Evolutionary conservation across 768 basidiomycete genomes (phyloP), one percentile per base, ranked within the genome.

Genomic region (Rhizopogon roseolus): DNA sequence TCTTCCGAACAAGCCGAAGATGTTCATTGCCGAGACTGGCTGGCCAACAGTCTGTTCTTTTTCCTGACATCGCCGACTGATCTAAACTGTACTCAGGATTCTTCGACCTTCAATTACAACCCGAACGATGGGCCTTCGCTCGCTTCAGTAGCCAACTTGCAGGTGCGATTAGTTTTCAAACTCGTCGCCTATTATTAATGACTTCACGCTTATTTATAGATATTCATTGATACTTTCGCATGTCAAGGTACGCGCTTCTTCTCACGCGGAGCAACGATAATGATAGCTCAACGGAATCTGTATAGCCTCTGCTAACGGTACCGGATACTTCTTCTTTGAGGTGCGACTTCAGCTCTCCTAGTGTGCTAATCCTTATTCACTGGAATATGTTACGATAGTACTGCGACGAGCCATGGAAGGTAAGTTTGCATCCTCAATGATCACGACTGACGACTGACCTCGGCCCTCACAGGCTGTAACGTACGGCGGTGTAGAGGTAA

Each of bases 21-120:
- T 92, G 79, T 95, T 82, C 71, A 97, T 98, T 55, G 97, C 96
- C 1, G 97, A 99, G 76, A 97, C 94, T 13, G 90, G 90, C 50
- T 89, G 86, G 86, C 86, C 91, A 32, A 80, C 89, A 48, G 88
- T 88, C 69, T 49, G 78, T 62, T 13, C 42, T 13, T 22, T 17
- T 46, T 36, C 14, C 37, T 40, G 41, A 6, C 6, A 39, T 25
- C 45, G 13, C 6, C 37, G 46, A 41, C 50, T 49, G 28, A 52
- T 50, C 34, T 48, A 22, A 22, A 28, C 34, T 16, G 17, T 52
- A 16, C 55, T 22, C 25, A 86, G 85, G 64, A 77, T 59, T 86
- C 88, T 4, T 83, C 81, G 4, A 80, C 85, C 28, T 52, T 71
- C 27, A 69, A 69, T 54, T 75, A 73, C 16, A 81, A 81, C 57